Evolutionary conservation across 2,329 filamentous ascomycete species (phyloP).

Genomic region (Clarireedia monteithiana): DNA sequence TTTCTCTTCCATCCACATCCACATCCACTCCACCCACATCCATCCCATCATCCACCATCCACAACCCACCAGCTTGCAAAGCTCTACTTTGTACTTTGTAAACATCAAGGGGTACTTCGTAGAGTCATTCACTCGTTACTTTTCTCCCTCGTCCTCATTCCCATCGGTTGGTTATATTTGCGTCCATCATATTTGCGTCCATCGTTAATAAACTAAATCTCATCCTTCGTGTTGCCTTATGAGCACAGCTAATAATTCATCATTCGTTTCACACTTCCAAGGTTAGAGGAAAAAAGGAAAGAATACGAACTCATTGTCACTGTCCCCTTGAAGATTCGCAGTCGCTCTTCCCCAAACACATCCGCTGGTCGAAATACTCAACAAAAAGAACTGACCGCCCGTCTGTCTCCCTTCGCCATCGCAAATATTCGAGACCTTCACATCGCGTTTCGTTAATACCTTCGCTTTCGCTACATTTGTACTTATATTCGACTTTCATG

Average conservation of each 20-base stretch:
- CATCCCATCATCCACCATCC: too few relatives aligned
- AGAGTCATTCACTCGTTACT: neutral
- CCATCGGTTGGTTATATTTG: neutral
- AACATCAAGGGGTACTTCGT: neutral
- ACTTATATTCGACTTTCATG: neutral
- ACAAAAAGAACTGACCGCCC: neutral
- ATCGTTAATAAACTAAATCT: neutral
- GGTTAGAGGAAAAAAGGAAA: too few relatives aligned
- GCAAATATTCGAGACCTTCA: neutral
- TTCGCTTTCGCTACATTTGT: neutral
- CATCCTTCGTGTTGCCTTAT: neutral
- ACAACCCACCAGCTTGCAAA: too few relatives aligned
- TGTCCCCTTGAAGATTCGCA: too few relatives aligned
- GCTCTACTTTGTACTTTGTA: neutral
- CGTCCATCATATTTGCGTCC: neutral
- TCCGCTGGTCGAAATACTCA: neutral
- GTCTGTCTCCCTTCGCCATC: neutral
- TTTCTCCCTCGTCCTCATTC: neutral
- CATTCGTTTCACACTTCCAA: too few relatives aligned
- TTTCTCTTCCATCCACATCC: neutral
- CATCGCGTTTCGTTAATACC: neutral
- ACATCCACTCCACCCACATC: too few relatives aligned
- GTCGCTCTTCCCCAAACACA: neutral
- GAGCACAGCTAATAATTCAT: too few relatives aligned
- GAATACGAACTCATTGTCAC: too few relatives aligned